Evolutionary conservation across 2,329 filamentous ascomycete genomes (phyloP).

Genomic region (Exophiala calicioides): DNA sequence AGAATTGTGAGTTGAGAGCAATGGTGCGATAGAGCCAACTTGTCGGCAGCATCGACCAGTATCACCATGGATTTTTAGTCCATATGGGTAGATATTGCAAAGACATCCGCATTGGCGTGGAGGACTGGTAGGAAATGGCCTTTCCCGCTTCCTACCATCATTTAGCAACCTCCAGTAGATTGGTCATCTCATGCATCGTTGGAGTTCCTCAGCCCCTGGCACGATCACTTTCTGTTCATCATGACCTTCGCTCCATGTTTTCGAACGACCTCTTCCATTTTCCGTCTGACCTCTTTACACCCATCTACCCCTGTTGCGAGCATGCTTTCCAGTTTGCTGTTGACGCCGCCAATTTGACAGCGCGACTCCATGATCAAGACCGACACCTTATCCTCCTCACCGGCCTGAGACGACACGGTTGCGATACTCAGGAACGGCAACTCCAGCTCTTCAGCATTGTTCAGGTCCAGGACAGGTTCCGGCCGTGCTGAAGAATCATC

Average conservation of each 20-base stretch:
- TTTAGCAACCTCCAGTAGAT: neutral
- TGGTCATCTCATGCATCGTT: neutral
- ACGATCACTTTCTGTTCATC: conserved; percentile 22
- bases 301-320: conserved; percentile 88
- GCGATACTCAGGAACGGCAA: conserved; percentile 85
- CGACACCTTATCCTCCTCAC: conserved; percentile 60
- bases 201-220: neutral
- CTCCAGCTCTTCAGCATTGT: conserved; percentile 62
- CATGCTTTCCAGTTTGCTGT: conserved; percentile 78
- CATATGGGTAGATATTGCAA: too few species aligned
- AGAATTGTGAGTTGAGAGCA: too few species aligned
- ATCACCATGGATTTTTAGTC: too few species aligned
- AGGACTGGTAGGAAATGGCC: too few species aligned
- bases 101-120: too few species aligned
- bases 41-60: too few species aligned
- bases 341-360: conserved; percentile 64
- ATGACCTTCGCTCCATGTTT: conserved; percentile 29
- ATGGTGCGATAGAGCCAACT: too few species aligned
- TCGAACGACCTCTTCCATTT: conserved; percentile 74
- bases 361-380: conserved; percentile 84
- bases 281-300: conserved; percentile 78
- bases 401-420: conserved; percentile 71
- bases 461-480: conserved; percentile 47
- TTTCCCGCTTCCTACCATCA: too few species aligned
- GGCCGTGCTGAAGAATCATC: conserved; percentile 23